Evolutionary conservation across 768 basidiomycete genomes (phyloP), one percentile per base, ranked within the genome.

Genomic region (Dentipellis sp.): DNA sequence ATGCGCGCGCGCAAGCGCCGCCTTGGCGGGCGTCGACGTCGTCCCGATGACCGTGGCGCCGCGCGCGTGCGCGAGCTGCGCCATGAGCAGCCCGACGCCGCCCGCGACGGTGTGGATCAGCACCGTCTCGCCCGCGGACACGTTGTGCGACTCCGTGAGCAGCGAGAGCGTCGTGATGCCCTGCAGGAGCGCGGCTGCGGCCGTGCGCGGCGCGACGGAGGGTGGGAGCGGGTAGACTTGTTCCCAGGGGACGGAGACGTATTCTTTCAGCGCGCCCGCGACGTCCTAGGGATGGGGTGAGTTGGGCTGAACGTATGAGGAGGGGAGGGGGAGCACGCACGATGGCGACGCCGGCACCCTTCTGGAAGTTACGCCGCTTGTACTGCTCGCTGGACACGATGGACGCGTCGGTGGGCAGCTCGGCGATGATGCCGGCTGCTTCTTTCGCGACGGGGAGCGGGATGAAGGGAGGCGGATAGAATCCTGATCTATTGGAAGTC

Each of bases 41-140:
- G 94, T 97, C 1, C 92, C 95, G 63, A 99, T 95, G 22, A 97
- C 90, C 9, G 82, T 86, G 1, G 89, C 94, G 5, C 95, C 95
- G 17, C 81, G 74, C 46, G 75, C 72, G 66, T 81, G 84, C 39
- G 83, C 82, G 35, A 89, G 66, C 71, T 95, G 86, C 9, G 80
- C 74, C 54, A 84, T 76, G 34, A 86, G 66, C 23, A 86, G 73
- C 2, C 83, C 95, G 10, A 97, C 76, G 10, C 94, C 94, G 35
- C 95, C 95, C 0, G 95, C 94, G 36, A 95, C 80, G 35, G 95
- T 94, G 66, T 97, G 91, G 1, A 97, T 79, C 50, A 95, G 77
- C 55, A 94, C 82, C 49, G 74, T 78, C 64, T 95, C 92, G 1
- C 81, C 87, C 63, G 79, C 79, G 68, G 93, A 78, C 56, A 94